Base-by-base conservation (phyloP, 495 filamentous ascomycete genomes). In the Pseudoneurospora amorphoporcata region DNA sequence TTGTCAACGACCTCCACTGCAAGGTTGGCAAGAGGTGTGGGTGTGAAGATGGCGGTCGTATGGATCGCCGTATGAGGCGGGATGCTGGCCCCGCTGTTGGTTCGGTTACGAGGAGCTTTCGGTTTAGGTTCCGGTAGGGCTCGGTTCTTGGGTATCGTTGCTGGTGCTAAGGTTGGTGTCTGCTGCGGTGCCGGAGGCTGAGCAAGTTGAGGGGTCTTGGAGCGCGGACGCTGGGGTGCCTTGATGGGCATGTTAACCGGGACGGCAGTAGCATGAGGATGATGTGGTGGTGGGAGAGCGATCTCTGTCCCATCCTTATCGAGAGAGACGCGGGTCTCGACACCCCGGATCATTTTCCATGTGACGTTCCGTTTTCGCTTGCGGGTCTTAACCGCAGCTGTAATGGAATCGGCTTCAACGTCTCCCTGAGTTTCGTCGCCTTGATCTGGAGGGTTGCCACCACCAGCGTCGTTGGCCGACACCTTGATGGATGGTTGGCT, bases 261-360 rank as follows among this genome's bases (percentile, higher is more conserved):
- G 14, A 65, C 29, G 12, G 53, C 53, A 0, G 53, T 65, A 8
- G 53, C 53, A 65, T 65, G 53, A 1, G 53, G 53, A 0, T 65
- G 53, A 65, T 65, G 53, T 65, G 53, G 53, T 17, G 53, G 53
- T 65, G 53, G 53, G 29, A 65, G 53, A 17, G 53, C 53, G 14
- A 65, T 29, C 29, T 65, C 53, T 65, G 53, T 65, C 53, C 39
- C 69, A 12, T 69, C 39, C 4, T 58, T 45, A 58, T 73, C 39
- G 71, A 78, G 68, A 4, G 75, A 69, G n/a, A 79, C 73, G 0
- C 61, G 72, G 2, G 81, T 80, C 68, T 83, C 81, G 2, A 83
- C 77, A 3, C 82, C 82, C 8, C 79, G 71, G 14, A 83, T 76
- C 43, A 81, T 79, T 47, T 83, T 82, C 75, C 80, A 82, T 19